Evolutionary conservation across 2,329 filamentous ascomycete genomes (phyloP), one percentile per base, ranked within the genome.

Genomic region (Aspergillus puulaauensis): DNA sequence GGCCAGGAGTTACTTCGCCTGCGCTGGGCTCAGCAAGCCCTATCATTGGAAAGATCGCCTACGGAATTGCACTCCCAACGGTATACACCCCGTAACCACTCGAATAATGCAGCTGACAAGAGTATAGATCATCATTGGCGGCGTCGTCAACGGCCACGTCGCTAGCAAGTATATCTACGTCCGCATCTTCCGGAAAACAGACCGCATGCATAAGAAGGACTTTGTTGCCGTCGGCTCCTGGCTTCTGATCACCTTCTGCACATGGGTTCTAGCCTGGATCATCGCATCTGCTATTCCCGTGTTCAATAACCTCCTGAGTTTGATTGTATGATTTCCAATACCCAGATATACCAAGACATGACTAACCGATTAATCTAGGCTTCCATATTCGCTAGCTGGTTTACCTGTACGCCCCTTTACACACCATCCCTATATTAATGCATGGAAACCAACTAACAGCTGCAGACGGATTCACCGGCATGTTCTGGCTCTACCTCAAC

Each of bases 271-370:
- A 5, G 84, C 86, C 2, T 89, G 86, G 80, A 71, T 90, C 56
- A 86, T 91, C 57, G 86, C 88, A 4, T 83, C 88, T 68, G 84
- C 85, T 0, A 86, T 91, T 9, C 89, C 89, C 0, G 83, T 86
- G 47, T 91, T 91, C 74, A 85, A 84, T 66, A 80, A 85, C 44
- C 75, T 91, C 8, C 75, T 91, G n/a, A 83, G 83, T 5, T 73
- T 90, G 39, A 83, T 90, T 60, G 65, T 74, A 70, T 15, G 64
- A 60, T 12, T 48, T 21, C 23, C 11, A 6, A 6, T 17, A 6
- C 27, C 37, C 3, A 21, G 21, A 21, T 6, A 40, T 23, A 23
- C 2, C 2, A 11, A 6, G 1, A 3, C 23, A n/a, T 21, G 12
- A 4, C 23, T 12, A 15, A 8, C 41, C 14, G 17, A 56, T 7